These are phyloP conservation scores for Mortierella sp. DNA, from an alignment of 371 early-diverging fungal species.

Conservation along the genomic window DNA sequence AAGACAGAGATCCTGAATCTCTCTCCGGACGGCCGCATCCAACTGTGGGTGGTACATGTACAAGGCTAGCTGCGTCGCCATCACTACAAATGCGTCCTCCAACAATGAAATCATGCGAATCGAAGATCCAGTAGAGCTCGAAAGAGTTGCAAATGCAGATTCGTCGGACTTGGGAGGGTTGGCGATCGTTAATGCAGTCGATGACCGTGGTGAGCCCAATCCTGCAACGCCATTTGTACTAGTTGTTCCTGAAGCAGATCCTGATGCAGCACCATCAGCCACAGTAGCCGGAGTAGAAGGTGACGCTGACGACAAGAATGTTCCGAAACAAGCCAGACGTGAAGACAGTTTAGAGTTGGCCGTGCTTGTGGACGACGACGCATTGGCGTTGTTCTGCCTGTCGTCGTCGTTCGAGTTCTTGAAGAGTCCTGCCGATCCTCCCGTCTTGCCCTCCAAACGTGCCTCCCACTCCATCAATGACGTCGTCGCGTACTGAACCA, in stretches of 20 bases:
- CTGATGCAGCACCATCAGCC: constrained; percentile 10
- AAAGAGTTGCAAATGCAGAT: constrained; percentile 55
- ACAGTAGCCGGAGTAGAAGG: constrained; percentile 3
- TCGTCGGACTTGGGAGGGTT: constrained; percentile 21
- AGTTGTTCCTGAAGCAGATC: constrained; percentile 2
- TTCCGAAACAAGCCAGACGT: constrained; percentile 43
- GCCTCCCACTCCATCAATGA: constrained; percentile 60
- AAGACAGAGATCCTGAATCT: constrained; percentile 50
- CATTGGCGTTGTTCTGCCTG: constrained; percentile 17
- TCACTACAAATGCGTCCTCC: constrained; percentile 57
- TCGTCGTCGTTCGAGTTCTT: constrained; percentile 44
- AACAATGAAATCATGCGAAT: constrained; percentile 45
- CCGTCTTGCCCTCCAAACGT: constrained; percentile 55
- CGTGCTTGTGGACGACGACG: constrained; percentile 28
- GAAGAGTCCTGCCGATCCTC: constrained; percentile 50
- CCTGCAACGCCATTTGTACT: background rate
- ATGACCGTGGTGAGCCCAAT: constrained; percentile 2
- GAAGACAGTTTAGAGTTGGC: constrained; percentile 38
- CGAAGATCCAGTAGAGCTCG: constrained; percentile 53
- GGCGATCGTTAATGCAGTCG: background rate
- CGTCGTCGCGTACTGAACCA: constrained; percentile 53
- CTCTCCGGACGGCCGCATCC: constrained; percentile 37
- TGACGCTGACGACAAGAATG: constrained; percentile 18
- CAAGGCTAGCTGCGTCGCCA: constrained; percentile 50
- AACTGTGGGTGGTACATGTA: constrained; percentile 51